These are phyloP conservation scores for Protostelium mycophagum DNA, from an alignment of 78 protist genomes.

Conservation along the genomic window DNA sequence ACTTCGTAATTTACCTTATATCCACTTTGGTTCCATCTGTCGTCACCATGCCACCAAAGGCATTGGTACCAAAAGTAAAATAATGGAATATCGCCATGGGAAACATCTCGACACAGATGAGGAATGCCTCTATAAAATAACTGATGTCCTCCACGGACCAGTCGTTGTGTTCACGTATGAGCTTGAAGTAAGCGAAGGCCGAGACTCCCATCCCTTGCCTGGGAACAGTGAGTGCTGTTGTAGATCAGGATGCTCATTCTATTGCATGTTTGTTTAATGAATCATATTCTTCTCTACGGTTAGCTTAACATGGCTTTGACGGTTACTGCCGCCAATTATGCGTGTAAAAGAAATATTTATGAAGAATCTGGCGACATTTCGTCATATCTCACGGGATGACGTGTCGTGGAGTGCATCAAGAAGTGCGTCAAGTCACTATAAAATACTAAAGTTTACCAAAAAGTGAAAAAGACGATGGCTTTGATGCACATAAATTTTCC, in stretches of 20 bases:
- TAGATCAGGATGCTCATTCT: not conserved
- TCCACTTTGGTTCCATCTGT: too few species aligned
- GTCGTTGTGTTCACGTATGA: constrained; percentile 16
- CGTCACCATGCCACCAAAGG: too few species aligned
- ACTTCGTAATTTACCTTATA: too few species aligned
- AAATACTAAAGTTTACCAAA: not conserved
- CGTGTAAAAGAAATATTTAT: not conserved
- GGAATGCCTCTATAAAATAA: constrained; percentile 26
- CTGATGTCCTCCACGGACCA: constrained; percentile 22
- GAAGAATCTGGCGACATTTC: not conserved
- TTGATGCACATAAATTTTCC: constrained; percentile 64
- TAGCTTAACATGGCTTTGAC: too few species aligned
- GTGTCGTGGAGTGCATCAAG: not conserved
- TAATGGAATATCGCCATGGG: constrained; percentile 26
- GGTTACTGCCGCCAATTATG: not conserved
- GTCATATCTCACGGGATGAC: constrained; percentile 2
- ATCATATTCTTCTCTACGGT: too few species aligned
- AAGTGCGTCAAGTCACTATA: not conserved
- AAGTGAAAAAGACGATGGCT: constrained; percentile 40
- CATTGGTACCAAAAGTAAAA: constrained; percentile 21
- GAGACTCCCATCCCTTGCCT: constrained; percentile 36
- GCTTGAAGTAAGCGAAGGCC: constrained; percentile 26
- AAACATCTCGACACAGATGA: constrained; percentile 44
- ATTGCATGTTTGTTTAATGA: constrained; percentile 3
- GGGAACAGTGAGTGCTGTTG: too few species aligned